These are phyloP conservation scores for Collybiopsis luxurians DNA, from an alignment of 768 basidiomycete species.

Conservation along the genomic window DNA sequence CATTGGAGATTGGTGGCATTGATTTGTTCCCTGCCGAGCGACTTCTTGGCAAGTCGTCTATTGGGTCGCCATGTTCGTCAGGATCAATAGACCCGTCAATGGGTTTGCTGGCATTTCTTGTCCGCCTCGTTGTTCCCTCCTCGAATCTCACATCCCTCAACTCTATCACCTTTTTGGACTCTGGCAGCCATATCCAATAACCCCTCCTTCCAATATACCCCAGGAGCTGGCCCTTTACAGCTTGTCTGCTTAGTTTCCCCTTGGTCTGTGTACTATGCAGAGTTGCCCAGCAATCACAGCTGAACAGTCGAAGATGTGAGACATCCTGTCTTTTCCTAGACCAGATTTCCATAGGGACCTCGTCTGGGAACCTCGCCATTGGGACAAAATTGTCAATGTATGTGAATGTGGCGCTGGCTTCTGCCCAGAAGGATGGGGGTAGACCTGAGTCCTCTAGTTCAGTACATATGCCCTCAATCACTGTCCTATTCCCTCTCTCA, in stretches of 20 bases:
- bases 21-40: too few species aligned
- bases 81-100: too few species aligned
- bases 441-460: too few species aligned
- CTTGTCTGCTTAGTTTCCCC: not conserved
- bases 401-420: not conserved
- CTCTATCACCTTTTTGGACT: not conserved
- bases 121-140: too few species aligned
- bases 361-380: too few species aligned
- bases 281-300: not conserved
- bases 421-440: not conserved
- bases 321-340: too few species aligned
- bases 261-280: not conserved
- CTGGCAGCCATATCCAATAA: not conserved
- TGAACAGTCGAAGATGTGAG: too few species aligned
- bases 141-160: not conserved
- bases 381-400: not conserved
- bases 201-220: not conserved
- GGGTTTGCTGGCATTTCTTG: too few species aligned
- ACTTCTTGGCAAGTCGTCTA: too few species aligned
- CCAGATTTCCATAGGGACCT: too few species aligned
- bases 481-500: constrained; percentile 18
- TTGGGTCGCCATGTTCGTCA: too few species aligned
- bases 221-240: not conserved
- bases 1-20: too few species aligned
- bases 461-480: constrained; percentile 15